Conservation (phyloP, 306 rosid genomes). For the Albizia julibrissin region DNA sequence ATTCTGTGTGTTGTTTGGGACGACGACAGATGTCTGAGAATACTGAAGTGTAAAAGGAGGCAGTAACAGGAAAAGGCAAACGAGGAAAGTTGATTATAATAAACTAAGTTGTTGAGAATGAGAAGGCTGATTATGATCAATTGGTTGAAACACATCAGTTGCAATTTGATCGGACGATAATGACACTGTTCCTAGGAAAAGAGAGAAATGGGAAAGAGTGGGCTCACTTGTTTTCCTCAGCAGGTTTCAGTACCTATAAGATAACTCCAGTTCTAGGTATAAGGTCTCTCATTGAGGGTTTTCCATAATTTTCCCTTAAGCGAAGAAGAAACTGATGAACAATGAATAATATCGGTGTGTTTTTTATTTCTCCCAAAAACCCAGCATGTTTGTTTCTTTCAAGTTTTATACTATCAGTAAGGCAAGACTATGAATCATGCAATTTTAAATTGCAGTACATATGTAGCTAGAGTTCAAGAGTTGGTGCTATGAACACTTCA, state of each 20-base stretch:
- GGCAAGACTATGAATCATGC: no score
- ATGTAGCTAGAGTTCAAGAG: no score
- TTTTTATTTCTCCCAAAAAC: no score
- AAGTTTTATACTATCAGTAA: no score
- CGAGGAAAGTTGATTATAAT: conserved; percentile 45
- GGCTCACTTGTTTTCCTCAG: conserved; percentile 30
- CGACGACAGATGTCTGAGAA: conserved; percentile 43
- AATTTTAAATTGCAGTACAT: no score
- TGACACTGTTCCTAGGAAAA: conserved; percentile 25
- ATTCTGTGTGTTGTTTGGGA: conserved; percentile 52
- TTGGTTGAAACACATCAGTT: conserved; percentile 37
- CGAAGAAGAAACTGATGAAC: background rate
- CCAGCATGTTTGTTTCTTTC: no score
- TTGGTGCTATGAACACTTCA: no score
- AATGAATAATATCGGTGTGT: no score
- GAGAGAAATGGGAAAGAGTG: conserved; percentile 45
- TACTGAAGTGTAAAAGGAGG: conserved; percentile 50
- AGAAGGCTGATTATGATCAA: conserved; percentile 6
- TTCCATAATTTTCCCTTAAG: background rate
- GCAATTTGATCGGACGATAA: conserved; percentile 22
- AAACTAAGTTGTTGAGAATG: conserved; percentile 39
- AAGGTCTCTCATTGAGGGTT: conserved; percentile 36
- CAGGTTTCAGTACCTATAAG: conserved; percentile 27
- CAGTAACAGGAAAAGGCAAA: conserved; percentile 23
- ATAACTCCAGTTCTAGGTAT: conserved; percentile 31